These are phyloP conservation scores for Hura crepitans DNA, from an alignment of 441 rosid genomes.

Conservation along the genomic window DNA sequence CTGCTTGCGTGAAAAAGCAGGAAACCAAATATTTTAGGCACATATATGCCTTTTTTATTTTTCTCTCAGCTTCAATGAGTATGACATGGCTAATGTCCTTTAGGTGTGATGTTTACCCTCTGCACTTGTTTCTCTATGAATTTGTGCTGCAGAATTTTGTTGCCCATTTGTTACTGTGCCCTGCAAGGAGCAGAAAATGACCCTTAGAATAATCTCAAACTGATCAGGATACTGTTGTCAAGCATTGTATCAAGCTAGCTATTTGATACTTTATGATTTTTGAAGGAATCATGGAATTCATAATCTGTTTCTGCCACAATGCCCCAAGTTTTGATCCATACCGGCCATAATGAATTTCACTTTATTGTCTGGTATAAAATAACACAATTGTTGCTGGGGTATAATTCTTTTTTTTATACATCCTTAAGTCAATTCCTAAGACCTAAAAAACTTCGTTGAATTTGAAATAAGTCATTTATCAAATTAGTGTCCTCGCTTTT, in stretches of 20 bases:
- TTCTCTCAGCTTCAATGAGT: neutral
- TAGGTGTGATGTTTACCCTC: conserved; percentile 34
- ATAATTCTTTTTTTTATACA: neutral
- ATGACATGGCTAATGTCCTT: neutral
- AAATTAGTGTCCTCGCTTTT: neutral
- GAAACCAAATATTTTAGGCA: neutral
- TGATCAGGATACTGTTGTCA: neutral
- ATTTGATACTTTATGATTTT: neutral
- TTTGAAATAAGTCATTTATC: neutral
- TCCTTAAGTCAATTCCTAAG: neutral
- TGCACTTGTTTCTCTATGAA: conserved; percentile 22
- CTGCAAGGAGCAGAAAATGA: conserved; percentile 32
- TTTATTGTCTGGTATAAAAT: neutral
- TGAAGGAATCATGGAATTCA: neutral
- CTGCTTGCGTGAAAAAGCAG: neutral
- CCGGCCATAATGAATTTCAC: neutral
- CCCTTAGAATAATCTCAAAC: neutral
- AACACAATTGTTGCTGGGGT: neutral
- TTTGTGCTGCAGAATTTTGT: conserved; percentile 27
- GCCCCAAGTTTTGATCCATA: neutral
- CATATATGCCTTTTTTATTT: neutral
- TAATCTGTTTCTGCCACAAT: neutral
- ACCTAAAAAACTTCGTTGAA: neutral
- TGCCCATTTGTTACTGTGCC: conserved; percentile 27
- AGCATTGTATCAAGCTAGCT: neutral